Conservation (phyloP, 805 yeast species). For the Zygosaccharomyces gambellarensis region DNA sequence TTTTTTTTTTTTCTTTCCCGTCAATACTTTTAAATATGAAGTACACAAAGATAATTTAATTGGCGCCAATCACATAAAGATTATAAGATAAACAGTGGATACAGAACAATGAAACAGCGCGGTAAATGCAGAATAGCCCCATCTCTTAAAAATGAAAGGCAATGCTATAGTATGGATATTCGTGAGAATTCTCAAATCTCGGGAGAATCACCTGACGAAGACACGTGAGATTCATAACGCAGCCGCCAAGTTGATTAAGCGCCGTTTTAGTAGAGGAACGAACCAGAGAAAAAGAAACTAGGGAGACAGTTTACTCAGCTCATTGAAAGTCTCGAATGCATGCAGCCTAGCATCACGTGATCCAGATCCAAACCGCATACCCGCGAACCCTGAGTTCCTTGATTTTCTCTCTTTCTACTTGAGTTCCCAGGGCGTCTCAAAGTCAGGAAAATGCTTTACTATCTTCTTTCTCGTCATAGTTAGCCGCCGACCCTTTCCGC, state of each 20-base stretch:
- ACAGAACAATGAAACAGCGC: too few species aligned
- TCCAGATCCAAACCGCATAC: too few species aligned
- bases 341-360: too few species aligned
- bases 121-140: neutral
- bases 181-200: conserved; percentile 1
- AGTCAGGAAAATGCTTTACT: neutral
- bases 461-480: neutral
- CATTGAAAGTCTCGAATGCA: too few species aligned
- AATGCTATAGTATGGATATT: conserved; percentile 1
- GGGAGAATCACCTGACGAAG: neutral
- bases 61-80: neutral
- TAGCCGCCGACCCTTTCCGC: neutral
- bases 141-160: neutral
- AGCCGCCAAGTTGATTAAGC: neutral
- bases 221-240: neutral
- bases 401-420: too few species aligned
- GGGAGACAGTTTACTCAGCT: too few species aligned
- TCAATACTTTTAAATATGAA: neutral
- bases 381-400: too few species aligned
- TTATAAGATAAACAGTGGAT: neutral
- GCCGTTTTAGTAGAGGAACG: neutral
- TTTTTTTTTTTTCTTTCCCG: neutral
- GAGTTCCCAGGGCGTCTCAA: too few species aligned
- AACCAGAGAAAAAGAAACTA: neutral
- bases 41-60: neutral